Percentiles rank a stretch among this genome's conserved stretches.
Conservation (phyloP, 2,329 filamentous ascomycete genomes). For the Hyphodiscus sp. region DNA sequence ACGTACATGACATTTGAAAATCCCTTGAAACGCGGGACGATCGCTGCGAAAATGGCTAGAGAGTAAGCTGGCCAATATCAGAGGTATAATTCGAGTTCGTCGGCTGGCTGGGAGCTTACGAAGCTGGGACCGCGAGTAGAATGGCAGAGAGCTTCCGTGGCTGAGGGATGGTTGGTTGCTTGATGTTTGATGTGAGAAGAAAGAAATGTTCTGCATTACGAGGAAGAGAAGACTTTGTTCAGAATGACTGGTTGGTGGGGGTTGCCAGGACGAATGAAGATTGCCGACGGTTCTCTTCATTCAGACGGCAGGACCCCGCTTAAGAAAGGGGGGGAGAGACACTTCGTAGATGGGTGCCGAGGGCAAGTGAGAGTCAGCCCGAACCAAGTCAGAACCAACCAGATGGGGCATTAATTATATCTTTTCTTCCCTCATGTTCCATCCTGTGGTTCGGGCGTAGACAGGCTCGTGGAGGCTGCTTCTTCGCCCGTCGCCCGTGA, state of each 20-base stretch:
- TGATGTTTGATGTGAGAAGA: not conserved
- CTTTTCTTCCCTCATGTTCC: not conserved
- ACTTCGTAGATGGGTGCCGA: not conserved
- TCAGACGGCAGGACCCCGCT: not conserved
- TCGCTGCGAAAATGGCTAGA: not conserved
- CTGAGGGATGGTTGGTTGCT: not conserved
- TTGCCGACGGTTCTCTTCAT: not conserved
- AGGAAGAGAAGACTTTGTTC: not conserved
- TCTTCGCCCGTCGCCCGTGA: slow-evolving; percentile 13
- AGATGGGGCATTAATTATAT: not conserved
- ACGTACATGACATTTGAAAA: not conserved
- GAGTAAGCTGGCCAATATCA: not conserved
- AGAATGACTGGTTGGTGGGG: not conserved
- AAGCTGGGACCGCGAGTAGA: not conserved
- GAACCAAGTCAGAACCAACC: not conserved
- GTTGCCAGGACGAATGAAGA: not conserved
- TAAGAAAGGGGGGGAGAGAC: not conserved
- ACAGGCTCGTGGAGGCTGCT: not conserved
- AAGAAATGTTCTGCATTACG: not conserved
- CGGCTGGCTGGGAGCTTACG: not conserved
- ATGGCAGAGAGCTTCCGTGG: not conserved
- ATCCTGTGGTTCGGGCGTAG: slow-evolving; percentile 1
- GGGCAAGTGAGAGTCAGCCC: not conserved
- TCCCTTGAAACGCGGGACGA: not conserved
- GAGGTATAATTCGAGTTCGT: not conserved